Percentiles rank a stretch among this genome's conserved stretches.
Conservation (phyloP, 2,329 filamentous ascomycete species). For the Microdochium nivale region DNA sequence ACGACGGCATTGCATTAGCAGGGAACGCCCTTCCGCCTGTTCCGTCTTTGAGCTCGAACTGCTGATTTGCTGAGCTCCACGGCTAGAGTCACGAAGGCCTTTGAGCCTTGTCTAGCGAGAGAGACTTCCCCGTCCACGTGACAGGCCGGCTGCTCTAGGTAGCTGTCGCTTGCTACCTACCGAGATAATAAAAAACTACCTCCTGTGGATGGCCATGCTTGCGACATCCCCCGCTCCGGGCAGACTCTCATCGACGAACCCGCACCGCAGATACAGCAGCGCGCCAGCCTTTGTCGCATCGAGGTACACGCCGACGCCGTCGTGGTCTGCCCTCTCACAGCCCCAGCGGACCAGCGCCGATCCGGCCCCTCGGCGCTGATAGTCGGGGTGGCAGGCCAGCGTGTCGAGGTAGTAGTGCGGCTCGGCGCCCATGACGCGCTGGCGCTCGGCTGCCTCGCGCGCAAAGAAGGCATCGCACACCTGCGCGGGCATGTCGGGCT, state of each 20-base stretch:
- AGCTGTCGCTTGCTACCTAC: too few species aligned
- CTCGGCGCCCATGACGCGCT: not conserved
- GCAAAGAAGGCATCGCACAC: conserved; percentile 3
- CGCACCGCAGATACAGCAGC: not conserved
- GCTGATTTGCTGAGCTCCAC: too few species aligned
- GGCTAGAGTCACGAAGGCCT: too few species aligned
- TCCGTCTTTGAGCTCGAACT: too few species aligned
- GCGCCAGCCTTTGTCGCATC: not conserved
- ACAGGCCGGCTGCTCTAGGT: too few species aligned
- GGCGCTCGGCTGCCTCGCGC: not conserved
- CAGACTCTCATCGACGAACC: not conserved
- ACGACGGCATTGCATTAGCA: too few species aligned
- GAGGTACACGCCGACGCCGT: not conserved
- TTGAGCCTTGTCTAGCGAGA: too few species aligned
- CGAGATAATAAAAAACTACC: too few species aligned
- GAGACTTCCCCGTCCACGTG: too few species aligned
- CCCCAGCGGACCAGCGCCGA: not conserved
- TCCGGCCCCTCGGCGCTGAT: not conserved
- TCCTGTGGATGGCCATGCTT: not conserved
- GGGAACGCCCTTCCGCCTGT: too few species aligned
- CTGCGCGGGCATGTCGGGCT: conserved; percentile 2
- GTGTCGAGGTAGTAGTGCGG: conserved; percentile 1
- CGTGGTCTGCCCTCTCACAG: not conserved
- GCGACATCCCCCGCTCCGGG: not conserved
- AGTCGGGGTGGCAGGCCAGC: not conserved